A percentile compares a stretch with the other conserved stretches of the same genome.
These are phyloP conservation scores for Thymus quinquecostatus DNA, from an alignment of 257 asterid species.

Conservation along the genomic window DNA sequence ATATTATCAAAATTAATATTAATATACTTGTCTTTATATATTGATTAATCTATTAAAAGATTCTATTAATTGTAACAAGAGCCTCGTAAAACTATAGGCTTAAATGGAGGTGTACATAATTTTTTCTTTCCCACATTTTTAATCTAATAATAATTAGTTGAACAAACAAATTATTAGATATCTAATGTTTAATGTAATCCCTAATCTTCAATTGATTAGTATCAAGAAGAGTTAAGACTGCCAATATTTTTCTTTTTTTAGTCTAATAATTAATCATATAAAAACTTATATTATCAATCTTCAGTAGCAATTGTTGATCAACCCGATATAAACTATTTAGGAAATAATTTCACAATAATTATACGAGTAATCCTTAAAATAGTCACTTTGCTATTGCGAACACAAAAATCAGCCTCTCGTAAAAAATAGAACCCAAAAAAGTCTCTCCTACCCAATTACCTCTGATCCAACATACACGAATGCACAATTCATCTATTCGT, in stretches of 20 bases:
- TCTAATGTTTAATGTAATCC: too few relatives aligned
- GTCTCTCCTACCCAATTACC: too few relatives aligned
- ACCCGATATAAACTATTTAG: background rate
- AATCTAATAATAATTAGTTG: slow-evolving; percentile 14
- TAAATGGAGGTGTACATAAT: background rate
- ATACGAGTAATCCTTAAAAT: background rate
- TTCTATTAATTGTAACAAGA: background rate
- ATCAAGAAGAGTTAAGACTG: too few relatives aligned
- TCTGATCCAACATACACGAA: too few relatives aligned
- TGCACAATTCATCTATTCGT: too few relatives aligned
- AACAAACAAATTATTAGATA: slow-evolving; percentile 8
- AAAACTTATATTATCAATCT: background rate
- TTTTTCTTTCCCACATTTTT: background rate
- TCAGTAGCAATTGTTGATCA: slow-evolving; percentile 27
- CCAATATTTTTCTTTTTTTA: background rate
- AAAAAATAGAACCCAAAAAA: too few relatives aligned
- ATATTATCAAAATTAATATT: too few relatives aligned
- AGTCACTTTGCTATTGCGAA: too few relatives aligned
- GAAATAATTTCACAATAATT: background rate
- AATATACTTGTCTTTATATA: background rate
- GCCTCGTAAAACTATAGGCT: background rate
- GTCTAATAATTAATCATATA: slow-evolving; percentile 2
- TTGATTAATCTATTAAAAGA: too few relatives aligned
- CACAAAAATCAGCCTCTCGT: too few relatives aligned
- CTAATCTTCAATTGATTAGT: too few relatives aligned